Base-by-base conservation (phyloP, 495 filamentous ascomycete genomes). In the Trichocladium antarcticum region DNA sequence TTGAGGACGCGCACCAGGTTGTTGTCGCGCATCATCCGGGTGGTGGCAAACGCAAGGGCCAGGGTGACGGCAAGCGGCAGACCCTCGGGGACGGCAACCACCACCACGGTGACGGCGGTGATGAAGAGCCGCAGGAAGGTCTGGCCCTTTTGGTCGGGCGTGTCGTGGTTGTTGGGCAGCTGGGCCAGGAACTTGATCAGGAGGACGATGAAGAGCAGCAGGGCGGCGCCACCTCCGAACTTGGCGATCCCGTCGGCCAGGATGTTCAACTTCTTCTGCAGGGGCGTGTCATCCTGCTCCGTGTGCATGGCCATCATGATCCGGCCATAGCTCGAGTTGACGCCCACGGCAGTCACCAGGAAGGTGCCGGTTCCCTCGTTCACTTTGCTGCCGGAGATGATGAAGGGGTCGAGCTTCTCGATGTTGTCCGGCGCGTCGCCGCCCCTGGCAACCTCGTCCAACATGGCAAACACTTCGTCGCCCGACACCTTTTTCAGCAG, bases 41-140 rank as follows among this genome's bases (percentile, higher is more conserved):
- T 95, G 1, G 90, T 97, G 10, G 90, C 90, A 64, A 95, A 96
- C 27, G 90, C 89, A n/a, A 97, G 75, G 20, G 90, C 90, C 21
- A 97, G 74, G 1, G 90, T 97, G 12, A 97, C 90, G 31, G 90
- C 90, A 34, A 97, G 71, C 7, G 90, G 90, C 46, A 97, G 67
- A 15, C 90, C 90, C 67, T 97, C 90, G 1, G 90, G 90, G 5
- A 97, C 89, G n/a, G 90, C 90, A 9, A 97, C 90, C n/a, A 96
- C 90, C 41, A 97, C 84, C 45, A 97, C 82, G 1, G 89, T 97
- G 37, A 97, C 86, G 17, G 89, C 80, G n/a, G 93, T 88, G 55
- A 97, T 95, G 56, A 97, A 89, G 47, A 95, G 87, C 42, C 84
- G 77, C 50, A 97, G 73, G 69, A 97, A 97, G 37, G 79, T 67